Conservation (phyloP, 2,329 filamentous ascomycete species). For the Diaporthe sp. region DNA sequence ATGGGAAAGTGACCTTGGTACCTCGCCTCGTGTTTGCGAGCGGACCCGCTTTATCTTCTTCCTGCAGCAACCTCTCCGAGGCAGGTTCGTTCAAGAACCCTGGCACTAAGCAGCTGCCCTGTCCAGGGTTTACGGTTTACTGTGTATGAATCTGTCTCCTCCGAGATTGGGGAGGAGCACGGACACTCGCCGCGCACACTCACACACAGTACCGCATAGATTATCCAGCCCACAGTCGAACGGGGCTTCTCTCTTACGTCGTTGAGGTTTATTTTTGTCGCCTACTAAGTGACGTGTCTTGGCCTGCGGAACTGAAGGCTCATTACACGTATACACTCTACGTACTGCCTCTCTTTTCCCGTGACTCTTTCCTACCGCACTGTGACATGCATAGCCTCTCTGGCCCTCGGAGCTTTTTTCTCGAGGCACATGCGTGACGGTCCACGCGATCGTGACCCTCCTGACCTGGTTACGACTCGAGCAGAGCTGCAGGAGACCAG, state of each 20-base stretch:
- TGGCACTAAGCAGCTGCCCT: conserved; percentile 3
- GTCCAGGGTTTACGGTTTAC: conserved; percentile 12
- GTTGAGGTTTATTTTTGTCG: conserved; percentile 26
- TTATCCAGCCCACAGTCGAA: neutral
- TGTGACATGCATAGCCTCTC: conserved; percentile 23
- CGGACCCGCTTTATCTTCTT: conserved; percentile 25
- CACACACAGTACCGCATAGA: neutral
- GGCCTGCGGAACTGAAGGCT: conserved; percentile 7
- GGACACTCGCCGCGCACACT: conserved; percentile 6
- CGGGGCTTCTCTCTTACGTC: conserved; percentile 20
- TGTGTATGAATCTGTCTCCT: neutral
- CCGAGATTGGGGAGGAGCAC: conserved; percentile 1
- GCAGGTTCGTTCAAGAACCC: conserved; percentile 18
- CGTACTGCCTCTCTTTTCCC: conserved; percentile 5
- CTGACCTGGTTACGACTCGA: conserved; percentile 26
- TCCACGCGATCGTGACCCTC: conserved; percentile 24
- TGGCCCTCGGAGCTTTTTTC: conserved; percentile 28
- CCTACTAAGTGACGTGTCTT: conserved; percentile 23
- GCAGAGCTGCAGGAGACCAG: conserved; percentile 16
- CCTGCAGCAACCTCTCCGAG: neutral
- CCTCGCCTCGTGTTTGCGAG: conserved; percentile 27
- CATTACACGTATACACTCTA: conserved; percentile 1
- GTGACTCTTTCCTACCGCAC: conserved; percentile 13
- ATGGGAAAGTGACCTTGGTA: conserved; percentile 41
- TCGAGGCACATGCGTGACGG: conserved; percentile 23